Evolutionary conservation across 371 early-diverging fungal genomes (phyloP).

Genomic region (Lichtheimia corymbifera): DNA sequence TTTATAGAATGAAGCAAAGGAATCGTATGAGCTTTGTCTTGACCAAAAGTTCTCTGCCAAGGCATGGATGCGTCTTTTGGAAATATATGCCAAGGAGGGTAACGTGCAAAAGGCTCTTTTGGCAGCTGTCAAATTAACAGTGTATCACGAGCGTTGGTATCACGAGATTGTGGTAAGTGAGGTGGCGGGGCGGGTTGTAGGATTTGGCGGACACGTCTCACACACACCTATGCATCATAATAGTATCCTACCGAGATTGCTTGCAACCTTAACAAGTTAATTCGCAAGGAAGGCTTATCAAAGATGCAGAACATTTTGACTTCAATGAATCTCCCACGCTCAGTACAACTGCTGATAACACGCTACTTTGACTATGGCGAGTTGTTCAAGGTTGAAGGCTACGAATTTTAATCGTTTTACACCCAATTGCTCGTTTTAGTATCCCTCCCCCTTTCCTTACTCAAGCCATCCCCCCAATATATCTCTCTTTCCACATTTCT

Average conservation of each 20-base stretch:
- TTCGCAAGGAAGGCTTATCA: constrained; percentile 82
- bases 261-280: constrained; percentile 76
- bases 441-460: not conserved
- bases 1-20: constrained; percentile 79
- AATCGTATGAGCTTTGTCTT: constrained; percentile 85
- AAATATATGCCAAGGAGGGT: constrained; percentile 77
- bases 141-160: constrained; percentile 81
- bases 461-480: not conserved
- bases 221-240: not conserved
- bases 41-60: constrained; percentile 90
- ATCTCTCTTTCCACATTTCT: not conserved
- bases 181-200: not conserved
- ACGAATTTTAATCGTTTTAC: constrained; percentile 50
- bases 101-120: constrained; percentile 79
- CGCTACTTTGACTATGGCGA: constrained; percentile 82
- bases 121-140: constrained; percentile 79
- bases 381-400: constrained; percentile 83
- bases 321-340: constrained; percentile 82
- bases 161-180: constrained; percentile 78
- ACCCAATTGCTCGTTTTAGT: not conserved
- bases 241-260: constrained; percentile 90
- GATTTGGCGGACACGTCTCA: no score
- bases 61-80: constrained; percentile 82
- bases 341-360: constrained; percentile 77
- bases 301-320: constrained; percentile 90